Conservation (phyloP, 2,329 filamentous ascomycete genomes). For the Penicillium sp. region DNA sequence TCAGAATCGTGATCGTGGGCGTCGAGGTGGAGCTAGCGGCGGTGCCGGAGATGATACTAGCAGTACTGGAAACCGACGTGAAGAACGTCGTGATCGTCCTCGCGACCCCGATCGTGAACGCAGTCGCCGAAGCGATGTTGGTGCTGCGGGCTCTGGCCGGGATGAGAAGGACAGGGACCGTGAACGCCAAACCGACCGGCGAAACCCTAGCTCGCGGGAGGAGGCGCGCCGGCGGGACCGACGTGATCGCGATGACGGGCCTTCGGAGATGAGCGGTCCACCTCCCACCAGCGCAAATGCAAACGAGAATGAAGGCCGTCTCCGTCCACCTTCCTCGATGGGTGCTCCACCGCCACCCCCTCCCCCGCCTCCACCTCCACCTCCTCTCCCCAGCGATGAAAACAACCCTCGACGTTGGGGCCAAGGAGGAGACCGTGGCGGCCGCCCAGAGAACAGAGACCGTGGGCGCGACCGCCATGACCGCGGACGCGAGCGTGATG, state of each 20-base stretch:
- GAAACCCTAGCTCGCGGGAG: slow-evolving; percentile 35
- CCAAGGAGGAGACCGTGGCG: slow-evolving; percentile 38
- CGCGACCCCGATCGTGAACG: slow-evolving; percentile 37
- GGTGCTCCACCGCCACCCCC: slow-evolving; percentile 32
- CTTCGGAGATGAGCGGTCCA: slow-evolving; percentile 20
- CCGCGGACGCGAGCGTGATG: slow-evolving; percentile 34
- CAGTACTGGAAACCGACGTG: slow-evolving; percentile 33
- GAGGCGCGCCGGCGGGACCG: slow-evolving; percentile 38
- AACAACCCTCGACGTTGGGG: slow-evolving; percentile 40
- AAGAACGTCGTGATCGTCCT: slow-evolving; percentile 40
- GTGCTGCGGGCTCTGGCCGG: slow-evolving; percentile 17
- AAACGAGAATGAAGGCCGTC: slow-evolving; percentile 36
- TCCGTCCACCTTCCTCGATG: slow-evolving; percentile 36
- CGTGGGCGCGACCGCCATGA: slow-evolving; percentile 28
- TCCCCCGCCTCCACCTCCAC: slow-evolving; percentile 30
- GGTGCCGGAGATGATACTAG: slow-evolving; percentile 30
- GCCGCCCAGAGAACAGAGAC: slow-evolving; percentile 28
- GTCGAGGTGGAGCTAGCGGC: slow-evolving; percentile 21
- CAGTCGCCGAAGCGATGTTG: slow-evolving; percentile 35
- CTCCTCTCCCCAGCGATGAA: slow-evolving; percentile 25
- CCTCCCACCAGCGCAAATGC: slow-evolving; percentile 5
- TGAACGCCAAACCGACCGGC: slow-evolving; percentile 22
- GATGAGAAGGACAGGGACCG: slow-evolving; percentile 27
- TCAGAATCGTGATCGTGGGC: slow-evolving; percentile 34
- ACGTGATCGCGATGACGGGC: slow-evolving; percentile 39